Evolutionary conservation across 495 filamentous ascomycete genomes (phyloP).

Genomic region (Aspergillus avenaceus): DNA sequence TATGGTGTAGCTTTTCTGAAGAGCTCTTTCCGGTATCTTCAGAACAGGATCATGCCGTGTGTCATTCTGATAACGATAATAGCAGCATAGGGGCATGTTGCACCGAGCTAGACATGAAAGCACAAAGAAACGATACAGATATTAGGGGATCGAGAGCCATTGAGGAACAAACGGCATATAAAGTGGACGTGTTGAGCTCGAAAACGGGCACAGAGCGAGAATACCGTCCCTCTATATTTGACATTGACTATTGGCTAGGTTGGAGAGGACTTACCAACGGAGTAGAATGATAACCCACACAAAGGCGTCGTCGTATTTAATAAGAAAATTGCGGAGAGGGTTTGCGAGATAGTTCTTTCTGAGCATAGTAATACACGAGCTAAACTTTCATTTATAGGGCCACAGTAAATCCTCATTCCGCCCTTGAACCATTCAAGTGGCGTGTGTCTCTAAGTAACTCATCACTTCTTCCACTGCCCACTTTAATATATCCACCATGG

Average conservation of each 20-base stretch:
- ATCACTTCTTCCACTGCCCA: slow-evolving; percentile 46
- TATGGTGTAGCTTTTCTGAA: background rate
- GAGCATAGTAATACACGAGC: no score
- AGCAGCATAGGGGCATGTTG: no score
- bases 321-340: no score
- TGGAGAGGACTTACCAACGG: slow-evolving; percentile 31
- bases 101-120: no score
- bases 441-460: slow-evolving; percentile 15
- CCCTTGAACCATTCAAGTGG: no score
- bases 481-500: slow-evolving; percentile 33
- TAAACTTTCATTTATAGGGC: no score
- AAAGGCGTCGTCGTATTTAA: no score
- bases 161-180: background rate
- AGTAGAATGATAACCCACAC: no score
- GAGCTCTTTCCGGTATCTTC: background rate
- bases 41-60: background rate
- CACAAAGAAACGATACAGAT: no score
- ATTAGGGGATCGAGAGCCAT: no score
- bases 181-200: background rate
- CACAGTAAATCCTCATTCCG: no score
- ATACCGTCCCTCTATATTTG: slow-evolving; percentile 19
- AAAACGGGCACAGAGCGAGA: background rate
- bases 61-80: background rate
- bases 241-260: slow-evolving; percentile 34
- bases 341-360: no score